Conservation (phyloP, 371 early-diverging fungal species). For the Mucor mucedo region DNA sequence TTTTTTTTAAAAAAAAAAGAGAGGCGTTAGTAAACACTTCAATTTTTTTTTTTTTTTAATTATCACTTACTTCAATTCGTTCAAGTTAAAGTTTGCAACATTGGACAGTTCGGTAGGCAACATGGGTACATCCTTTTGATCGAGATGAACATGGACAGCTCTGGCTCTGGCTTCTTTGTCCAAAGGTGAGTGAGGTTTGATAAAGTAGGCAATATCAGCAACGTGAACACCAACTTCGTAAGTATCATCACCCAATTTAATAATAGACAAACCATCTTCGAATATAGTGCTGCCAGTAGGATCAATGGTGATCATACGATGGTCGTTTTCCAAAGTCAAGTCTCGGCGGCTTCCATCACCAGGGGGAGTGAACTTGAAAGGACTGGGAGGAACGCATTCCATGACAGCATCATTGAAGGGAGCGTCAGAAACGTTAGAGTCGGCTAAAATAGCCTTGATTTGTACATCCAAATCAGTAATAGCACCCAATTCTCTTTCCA, state of each 20-base stretch:
- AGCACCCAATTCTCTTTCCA: conserved; percentile 68
- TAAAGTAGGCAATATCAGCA: conserved; percentile 97
- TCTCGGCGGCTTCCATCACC: conserved; percentile 62
- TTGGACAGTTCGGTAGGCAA: conserved; percentile 86
- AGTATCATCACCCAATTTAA: conserved; percentile 69
- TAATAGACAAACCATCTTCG: conserved; percentile 93
- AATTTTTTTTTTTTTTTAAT: not conserved
- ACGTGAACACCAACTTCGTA: conserved; percentile 96
- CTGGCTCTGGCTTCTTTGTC: conserved; percentile 93
- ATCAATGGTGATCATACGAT: conserved; percentile 28
- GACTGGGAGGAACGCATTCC: conserved; percentile 62
- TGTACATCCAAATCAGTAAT: conserved; percentile 72
- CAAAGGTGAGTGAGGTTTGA: conserved; percentile 82
- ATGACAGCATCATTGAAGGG: conserved; percentile 71
- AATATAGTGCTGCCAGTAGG: conserved; percentile 48
- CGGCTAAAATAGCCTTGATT: conserved; percentile 73
- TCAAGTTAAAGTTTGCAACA: conserved; percentile 39
- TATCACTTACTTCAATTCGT: conserved; percentile 38
- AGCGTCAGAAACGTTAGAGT: conserved; percentile 61
- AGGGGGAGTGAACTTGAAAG: conserved; percentile 34
- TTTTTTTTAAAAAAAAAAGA: too few relatives aligned
- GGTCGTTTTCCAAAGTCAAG: conserved; percentile 41
- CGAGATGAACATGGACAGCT: conserved; percentile 96
- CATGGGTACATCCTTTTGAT: conserved; percentile 95
- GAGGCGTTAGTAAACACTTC: too few relatives aligned